Evolutionary conservation across 225 moss, liverwort and hornwort genomes (phyloP).

Genomic region (Pseudoscleropodium purum): DNA sequence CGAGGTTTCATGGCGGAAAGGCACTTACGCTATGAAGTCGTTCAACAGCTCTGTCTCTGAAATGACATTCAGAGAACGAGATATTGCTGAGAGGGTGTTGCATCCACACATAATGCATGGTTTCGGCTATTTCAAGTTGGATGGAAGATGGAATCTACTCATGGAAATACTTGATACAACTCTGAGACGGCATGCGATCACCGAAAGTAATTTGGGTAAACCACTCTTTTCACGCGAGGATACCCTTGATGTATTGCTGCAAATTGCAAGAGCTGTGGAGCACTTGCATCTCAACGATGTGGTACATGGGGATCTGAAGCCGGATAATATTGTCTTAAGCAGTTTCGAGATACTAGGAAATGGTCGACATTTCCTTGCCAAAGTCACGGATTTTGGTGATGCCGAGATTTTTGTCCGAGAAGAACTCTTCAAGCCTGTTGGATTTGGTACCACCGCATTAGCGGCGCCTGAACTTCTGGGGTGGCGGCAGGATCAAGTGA

Average conservation of each 20-base stretch:
- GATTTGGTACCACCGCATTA: not conserved
- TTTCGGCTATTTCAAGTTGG: not conserved
- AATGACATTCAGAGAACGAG: not conserved
- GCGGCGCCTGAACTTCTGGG: slow-evolving; percentile 1
- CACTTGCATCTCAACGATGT: not conserved
- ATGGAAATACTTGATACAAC: not conserved
- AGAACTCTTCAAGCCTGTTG: not conserved
- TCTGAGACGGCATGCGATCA: not conserved
- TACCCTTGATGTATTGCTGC: not conserved
- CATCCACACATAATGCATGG: not conserved
- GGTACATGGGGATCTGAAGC: slow-evolving; percentile 7
- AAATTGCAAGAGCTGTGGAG: not conserved
- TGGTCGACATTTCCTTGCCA: not conserved
- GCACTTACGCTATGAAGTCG: not conserved
- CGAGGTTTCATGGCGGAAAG: not conserved
- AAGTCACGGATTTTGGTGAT: not conserved
- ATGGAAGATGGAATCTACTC: not conserved
- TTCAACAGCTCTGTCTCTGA: fast-evolving
- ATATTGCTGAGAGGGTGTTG: not conserved
- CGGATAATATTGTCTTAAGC: not conserved
- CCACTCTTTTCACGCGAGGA: not conserved
- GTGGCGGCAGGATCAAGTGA: not conserved
- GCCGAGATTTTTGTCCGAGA: not conserved
- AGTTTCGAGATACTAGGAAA: not conserved
- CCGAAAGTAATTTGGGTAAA: not conserved